Evolutionary conservation across 2,329 filamentous ascomycete genomes (phyloP).

Genomic region (Colletotrichum higginsianum): DNA sequence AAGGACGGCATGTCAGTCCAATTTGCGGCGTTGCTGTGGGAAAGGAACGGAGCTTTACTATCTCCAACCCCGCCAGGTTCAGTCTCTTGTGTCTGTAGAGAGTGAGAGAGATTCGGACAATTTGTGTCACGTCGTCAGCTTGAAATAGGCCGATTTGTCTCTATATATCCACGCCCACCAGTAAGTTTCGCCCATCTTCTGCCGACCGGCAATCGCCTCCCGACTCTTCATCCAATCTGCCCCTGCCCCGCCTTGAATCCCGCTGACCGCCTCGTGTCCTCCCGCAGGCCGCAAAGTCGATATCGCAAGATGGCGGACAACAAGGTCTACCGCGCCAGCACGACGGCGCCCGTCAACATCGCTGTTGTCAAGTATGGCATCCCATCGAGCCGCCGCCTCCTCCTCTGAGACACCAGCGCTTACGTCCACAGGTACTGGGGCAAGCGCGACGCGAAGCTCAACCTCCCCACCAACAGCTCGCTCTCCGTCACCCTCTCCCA

Average conservation of each 20-base stretch:
- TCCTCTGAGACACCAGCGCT: conserved; percentile 51
- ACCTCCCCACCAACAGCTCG: conserved; percentile 98
- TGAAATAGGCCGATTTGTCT: neutral
- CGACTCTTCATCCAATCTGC: conserved; percentile 6
- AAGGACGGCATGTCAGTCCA: conserved; percentile 25
- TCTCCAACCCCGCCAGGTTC: conserved; percentile 31
- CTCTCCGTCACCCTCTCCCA: conserved; percentile 97
- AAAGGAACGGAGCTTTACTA: conserved; percentile 30
- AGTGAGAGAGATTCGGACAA: neutral
- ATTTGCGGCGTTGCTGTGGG: conserved; percentile 28
- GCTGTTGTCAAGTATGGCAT: conserved; percentile 88
- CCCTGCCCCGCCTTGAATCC: conserved; percentile 18
- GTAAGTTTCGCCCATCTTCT: neutral
- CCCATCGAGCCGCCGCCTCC: neutral
- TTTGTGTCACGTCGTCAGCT: conserved; percentile 7
- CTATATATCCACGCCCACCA: neutral
- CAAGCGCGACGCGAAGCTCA: conserved; percentile 93
- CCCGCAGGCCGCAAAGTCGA: conserved; percentile 24
- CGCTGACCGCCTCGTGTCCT: conserved; percentile 44
- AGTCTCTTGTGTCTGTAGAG: conserved; percentile 3
- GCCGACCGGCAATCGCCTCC: neutral
- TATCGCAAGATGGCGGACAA: conserved; percentile 60
- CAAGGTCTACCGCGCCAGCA: conserved; percentile 89
- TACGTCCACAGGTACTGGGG: conserved; percentile 82
- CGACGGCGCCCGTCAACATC: conserved; percentile 97